Evolutionary conservation across 73 alveolate genomes (phyloP).

Genomic region (Stentor roeselii): DNA sequence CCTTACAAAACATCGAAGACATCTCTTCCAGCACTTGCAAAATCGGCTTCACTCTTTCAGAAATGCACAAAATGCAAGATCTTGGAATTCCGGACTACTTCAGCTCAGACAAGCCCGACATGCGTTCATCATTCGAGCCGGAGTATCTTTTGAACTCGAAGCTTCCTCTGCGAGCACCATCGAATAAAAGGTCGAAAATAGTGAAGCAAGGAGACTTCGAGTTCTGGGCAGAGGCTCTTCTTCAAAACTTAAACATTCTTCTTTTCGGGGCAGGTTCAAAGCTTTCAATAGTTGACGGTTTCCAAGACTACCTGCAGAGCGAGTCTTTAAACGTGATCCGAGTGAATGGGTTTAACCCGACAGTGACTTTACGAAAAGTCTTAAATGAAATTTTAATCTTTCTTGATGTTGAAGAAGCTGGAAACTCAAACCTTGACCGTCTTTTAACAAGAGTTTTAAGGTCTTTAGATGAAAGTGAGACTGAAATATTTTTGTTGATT

Average conservation of each 20-base stretch:
- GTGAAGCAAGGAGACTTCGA: neutral
- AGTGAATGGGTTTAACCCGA: neutral
- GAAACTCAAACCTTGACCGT: neutral
- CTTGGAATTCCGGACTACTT: neutral
- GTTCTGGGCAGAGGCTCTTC: neutral
- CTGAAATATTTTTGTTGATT: neutral
- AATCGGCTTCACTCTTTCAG: too few relatives aligned
- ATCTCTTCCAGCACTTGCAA: too few relatives aligned
- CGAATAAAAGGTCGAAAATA: too few relatives aligned
- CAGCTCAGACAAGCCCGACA: neutral
- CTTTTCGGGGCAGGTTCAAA: conserved; percentile 13
- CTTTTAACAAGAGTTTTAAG: neutral
- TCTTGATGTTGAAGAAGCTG: neutral
- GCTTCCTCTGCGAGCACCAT: neutral
- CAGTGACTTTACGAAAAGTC: neutral
- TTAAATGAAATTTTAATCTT: neutral
- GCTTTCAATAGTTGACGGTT: neutral
- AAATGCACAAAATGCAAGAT: too few relatives aligned
- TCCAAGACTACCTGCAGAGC: neutral
- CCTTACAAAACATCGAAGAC: too few relatives aligned
- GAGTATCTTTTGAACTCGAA: neutral
- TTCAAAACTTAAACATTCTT: neutral
- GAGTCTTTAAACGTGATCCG: neutral
- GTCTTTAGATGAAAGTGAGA: neutral
- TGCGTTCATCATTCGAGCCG: neutral